These are phyloP conservation scores for Lactarius deliciosus DNA, from an alignment of 768 basidiomycete species.

Conservation along the genomic window DNA sequence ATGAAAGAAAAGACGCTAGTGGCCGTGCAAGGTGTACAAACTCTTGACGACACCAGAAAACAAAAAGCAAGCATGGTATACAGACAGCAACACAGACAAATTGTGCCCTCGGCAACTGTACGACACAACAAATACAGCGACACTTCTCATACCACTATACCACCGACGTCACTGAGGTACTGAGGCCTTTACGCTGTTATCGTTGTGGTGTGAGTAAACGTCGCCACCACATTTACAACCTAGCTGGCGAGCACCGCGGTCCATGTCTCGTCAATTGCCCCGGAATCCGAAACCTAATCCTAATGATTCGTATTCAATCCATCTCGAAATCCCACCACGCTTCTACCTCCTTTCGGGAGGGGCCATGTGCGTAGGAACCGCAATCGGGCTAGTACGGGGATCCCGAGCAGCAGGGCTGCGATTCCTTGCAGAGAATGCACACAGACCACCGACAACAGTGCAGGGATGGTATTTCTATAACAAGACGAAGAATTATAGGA, in stretches of 20 bases:
- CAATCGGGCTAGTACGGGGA: slow-evolving; percentile 72
- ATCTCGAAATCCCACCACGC: slow-evolving; percentile 53
- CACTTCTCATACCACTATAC: background rate
- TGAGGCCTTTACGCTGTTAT: slow-evolving; percentile 3
- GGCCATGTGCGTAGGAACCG: slow-evolving; percentile 59
- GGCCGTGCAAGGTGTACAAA: slow-evolving; percentile 63
- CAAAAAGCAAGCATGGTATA: slow-evolving; percentile 46
- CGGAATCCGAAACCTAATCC: slow-evolving; percentile 28
- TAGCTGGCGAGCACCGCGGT: background rate
- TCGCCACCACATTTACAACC: slow-evolving; percentile 5
- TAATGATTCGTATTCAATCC: slow-evolving; percentile 34
- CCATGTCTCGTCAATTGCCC: slow-evolving; percentile 23
- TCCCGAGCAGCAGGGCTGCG: slow-evolving; percentile 69
- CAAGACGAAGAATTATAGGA: slow-evolving; percentile 91
- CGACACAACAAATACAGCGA: background rate
- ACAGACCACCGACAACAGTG: slow-evolving; percentile 79
- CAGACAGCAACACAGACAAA: slow-evolving; percentile 39
- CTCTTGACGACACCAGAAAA: slow-evolving; percentile 73
- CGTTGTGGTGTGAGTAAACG: slow-evolving; percentile 4
- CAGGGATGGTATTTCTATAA: slow-evolving; percentile 96
- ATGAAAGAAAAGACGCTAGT: slow-evolving; percentile 43
- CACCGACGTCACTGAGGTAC: background rate
- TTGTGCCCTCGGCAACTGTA: slow-evolving; percentile 28
- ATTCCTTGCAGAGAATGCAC: slow-evolving; percentile 91
- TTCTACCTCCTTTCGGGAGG: slow-evolving; percentile 61